These are phyloP conservation scores for Colletotrichum sp. DNA, from an alignment of 2,329 filamentous ascomycete species.

Conservation along the genomic window DNA sequence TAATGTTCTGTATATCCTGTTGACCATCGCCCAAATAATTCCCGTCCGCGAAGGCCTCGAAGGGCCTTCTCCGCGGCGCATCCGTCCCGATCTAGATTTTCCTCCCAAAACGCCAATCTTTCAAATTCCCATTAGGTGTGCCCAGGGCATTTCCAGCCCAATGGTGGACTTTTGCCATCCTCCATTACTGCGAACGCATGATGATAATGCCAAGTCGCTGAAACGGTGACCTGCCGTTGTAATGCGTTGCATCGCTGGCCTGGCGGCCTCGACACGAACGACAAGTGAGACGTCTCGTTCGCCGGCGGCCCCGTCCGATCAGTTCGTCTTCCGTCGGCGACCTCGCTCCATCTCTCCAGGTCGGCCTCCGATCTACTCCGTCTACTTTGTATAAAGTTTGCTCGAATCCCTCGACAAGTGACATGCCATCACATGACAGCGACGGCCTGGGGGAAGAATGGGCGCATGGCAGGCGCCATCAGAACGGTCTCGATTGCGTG, in stretches of 20 bases:
- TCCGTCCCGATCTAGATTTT: not conserved
- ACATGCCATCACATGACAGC: not conserved
- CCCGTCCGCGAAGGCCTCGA: not conserved
- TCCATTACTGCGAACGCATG: not conserved
- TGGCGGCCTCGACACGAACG: not conserved
- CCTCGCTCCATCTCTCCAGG: not conserved
- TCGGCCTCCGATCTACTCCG: not conserved
- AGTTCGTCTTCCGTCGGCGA: not conserved
- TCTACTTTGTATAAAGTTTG: not conserved
- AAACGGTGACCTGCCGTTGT: not conserved
- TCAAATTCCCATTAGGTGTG: not conserved
- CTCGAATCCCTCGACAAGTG: not conserved
- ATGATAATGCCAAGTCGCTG: not conserved
- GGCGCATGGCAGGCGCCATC: not conserved
- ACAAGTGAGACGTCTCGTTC: not conserved
- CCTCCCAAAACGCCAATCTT: not conserved
- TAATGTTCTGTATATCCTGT: not conserved
- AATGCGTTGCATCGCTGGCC: not conserved
- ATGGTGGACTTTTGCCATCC: not conserved
- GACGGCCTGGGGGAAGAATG: not conserved
- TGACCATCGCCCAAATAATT: not conserved
- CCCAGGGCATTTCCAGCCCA: not conserved
- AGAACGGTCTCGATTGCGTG: constrained; percentile 5
- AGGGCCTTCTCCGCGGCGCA: not conserved
- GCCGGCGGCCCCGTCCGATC: not conserved